Percentiles rank a stretch among this genome's conserved stretches.
Conservation (phyloP, 768 basidiomycete genomes). For the Daedaleopsis sinensis region DNA sequence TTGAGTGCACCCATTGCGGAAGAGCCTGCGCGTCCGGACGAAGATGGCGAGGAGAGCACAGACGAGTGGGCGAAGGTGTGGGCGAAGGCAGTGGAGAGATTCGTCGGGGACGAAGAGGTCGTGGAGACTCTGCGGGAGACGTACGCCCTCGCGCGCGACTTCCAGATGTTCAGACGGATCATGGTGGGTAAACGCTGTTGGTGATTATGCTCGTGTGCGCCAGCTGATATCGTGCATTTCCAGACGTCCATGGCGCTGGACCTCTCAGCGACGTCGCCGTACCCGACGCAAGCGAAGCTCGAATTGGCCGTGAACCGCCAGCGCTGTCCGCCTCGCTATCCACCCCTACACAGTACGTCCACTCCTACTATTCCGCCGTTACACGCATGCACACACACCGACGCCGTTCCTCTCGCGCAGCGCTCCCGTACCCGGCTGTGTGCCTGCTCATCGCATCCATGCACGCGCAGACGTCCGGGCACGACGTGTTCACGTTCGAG, state of each 20-base stretch:
- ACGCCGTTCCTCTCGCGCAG: constrained; percentile 28
- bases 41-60: constrained; percentile 26
- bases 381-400: neutral
- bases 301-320: constrained; percentile 47
- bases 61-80: constrained; percentile 69
- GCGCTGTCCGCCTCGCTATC: constrained; percentile 56
- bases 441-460: constrained; percentile 86
- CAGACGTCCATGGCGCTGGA: constrained; percentile 28
- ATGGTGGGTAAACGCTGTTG: constrained; percentile 49
- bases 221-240: neutral
- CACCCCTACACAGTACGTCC: constrained; percentile 55
- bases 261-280: constrained; percentile 55
- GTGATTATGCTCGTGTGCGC: neutral
- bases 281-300: constrained; percentile 51
- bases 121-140: constrained; percentile 55
- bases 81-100: constrained; percentile 56
- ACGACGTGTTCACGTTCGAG: constrained; percentile 85
- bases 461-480: constrained; percentile 77
- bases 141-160: constrained; percentile 62
- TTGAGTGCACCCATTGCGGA: constrained; percentile 38
- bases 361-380: neutral
- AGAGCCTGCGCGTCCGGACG: neutral
- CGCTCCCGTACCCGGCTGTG: constrained; percentile 73
- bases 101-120: constrained; percentile 54
- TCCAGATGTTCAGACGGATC: constrained; percentile 58